These are phyloP conservation scores for Candida coquimbonensis DNA, from an alignment of 805 yeast genomes.

Conservation along the genomic window DNA sequence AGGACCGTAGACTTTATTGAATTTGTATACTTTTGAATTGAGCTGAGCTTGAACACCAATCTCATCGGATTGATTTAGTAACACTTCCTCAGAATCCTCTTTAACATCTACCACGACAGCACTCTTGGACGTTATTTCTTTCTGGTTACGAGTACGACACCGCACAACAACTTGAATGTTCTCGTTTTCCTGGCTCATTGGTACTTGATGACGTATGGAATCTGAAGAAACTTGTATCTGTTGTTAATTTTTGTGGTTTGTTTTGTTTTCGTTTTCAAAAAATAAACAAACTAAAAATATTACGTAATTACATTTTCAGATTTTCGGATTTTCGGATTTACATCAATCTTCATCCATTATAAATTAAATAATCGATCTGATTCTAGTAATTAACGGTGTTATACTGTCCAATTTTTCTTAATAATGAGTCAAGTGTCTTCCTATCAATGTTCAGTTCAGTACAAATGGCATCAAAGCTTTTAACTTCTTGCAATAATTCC, in stretches of 20 bases:
- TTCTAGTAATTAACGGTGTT: constrained; percentile 33
- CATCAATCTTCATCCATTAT: too few species aligned
- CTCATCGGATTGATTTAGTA: constrained; percentile 36
- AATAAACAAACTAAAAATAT: too few species aligned
- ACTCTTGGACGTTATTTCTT: constrained; percentile 51
- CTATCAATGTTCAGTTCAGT: constrained; percentile 57
- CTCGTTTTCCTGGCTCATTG: constrained; percentile 26
- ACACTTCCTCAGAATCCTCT: constrained; percentile 39
- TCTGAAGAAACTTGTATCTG: too few species aligned
- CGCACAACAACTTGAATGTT: constrained; percentile 60
- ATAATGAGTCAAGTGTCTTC: constrained; percentile 42
- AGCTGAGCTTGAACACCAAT: constrained; percentile 33
- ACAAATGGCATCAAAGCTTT: constrained; percentile 59
- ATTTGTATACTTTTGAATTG: constrained; percentile 51
- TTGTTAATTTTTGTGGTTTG: not conserved
- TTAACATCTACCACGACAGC: constrained; percentile 54
- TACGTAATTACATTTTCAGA: too few species aligned
- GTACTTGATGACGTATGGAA: too few species aligned
- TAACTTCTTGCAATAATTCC: constrained; percentile 42
- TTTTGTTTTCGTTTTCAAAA: not conserved
- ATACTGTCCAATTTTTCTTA: constrained; percentile 45
- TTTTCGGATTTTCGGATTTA: too few species aligned
- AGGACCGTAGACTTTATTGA: constrained; percentile 81
- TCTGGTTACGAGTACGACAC: constrained; percentile 53
- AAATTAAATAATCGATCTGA: too few species aligned